Evolutionary conservation across 441 rosid species (phyloP).

Genomic region (Eruca vesicaria): DNA sequence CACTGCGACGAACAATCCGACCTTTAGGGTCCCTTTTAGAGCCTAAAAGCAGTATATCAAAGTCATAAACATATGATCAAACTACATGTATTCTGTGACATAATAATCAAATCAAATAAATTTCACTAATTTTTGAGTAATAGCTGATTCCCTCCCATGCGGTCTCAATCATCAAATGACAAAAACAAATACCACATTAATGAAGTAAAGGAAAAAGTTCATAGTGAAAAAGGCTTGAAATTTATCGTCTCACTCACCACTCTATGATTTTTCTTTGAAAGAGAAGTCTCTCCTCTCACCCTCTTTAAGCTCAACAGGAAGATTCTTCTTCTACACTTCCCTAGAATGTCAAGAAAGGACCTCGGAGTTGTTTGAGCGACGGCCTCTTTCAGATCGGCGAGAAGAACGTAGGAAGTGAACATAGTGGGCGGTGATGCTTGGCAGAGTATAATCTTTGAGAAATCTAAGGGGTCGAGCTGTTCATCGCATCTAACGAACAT

Average conservation of each 20-base stretch:
- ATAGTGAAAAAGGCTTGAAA: background rate
- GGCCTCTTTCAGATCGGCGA: no score
- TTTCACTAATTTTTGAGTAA: conserved; percentile 63
- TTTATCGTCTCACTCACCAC: conserved; percentile 38
- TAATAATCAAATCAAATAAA: background rate
- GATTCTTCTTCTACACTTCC: conserved; percentile 80
- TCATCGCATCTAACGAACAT: no score
- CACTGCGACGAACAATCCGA: conserved; percentile 68
- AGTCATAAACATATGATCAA: conserved; percentile 13
- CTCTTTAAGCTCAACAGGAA: conserved; percentile 86
- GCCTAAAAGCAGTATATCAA: conserved; percentile 38
- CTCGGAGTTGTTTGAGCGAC: no score
- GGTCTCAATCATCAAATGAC: conserved; percentile 81
- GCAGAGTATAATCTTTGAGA: no score
- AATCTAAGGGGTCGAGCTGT: no score
- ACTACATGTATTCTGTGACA: background rate
- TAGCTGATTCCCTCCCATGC: conserved; percentile 69
- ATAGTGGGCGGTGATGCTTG: no score
- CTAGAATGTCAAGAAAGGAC: no score
- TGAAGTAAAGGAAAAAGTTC: background rate
- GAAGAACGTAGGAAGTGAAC: no score
- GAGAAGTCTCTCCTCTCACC: conserved; percentile 91
- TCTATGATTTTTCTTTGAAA: conserved; percentile 73
- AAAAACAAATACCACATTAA: background rate
- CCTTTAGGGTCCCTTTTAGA: conserved; percentile 72